phyloP scores from a whole-genome alignment of 805 yeast species.

The Ogataea haglerorum region DNA sequence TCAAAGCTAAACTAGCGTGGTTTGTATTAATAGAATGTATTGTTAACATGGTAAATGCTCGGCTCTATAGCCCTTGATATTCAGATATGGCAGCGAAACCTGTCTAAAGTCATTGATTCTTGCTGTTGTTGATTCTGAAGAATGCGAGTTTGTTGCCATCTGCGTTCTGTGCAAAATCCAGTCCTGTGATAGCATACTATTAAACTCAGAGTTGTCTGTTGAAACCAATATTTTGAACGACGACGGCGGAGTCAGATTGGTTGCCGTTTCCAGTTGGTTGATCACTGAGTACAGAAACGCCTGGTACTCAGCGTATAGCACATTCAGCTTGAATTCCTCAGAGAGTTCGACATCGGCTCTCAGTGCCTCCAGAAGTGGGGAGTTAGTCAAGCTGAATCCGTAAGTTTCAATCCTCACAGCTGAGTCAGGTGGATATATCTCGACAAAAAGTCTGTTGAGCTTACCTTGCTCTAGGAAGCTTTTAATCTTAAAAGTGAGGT shows the following conservation, averaged over 20 bases:
- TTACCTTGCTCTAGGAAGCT: slow-evolving; percentile 21
- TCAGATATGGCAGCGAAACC: slow-evolving; percentile 26
- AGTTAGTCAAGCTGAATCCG: slow-evolving; percentile 30
- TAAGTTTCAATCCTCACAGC: slow-evolving; percentile 16
- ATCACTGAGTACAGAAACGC: slow-evolving; percentile 26
- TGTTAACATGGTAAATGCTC: slow-evolving; percentile 7
- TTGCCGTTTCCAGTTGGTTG: slow-evolving; percentile 19
- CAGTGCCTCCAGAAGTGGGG: slow-evolving; percentile 24
- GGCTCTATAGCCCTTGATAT: slow-evolving; percentile 26
- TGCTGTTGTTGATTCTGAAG: slow-evolving; percentile 11
- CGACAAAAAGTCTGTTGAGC: slow-evolving; percentile 26
- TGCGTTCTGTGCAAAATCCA: slow-evolving; percentile 26
- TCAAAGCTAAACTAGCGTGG: slow-evolving; percentile 20
- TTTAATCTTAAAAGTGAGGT: slow-evolving; percentile 26
- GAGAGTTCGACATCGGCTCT: slow-evolving; percentile 11
- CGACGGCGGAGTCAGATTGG: slow-evolving; percentile 10
- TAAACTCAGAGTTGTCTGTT: slow-evolving; percentile 17
- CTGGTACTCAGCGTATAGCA: slow-evolving; percentile 27
- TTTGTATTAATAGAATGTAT: slow-evolving; percentile 8
- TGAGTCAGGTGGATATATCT: slow-evolving; percentile 11
- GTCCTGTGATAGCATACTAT: slow-evolving; percentile 15
- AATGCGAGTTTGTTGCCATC: slow-evolving; percentile 6
- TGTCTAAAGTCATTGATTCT: slow-evolving; percentile 22
- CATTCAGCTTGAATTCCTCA: slow-evolving; percentile 8
- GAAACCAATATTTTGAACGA: slow-evolving; percentile 26